phyloP scores from a whole-genome alignment of 2,329 filamentous ascomycete genomes.

The Fusarium sororula region DNA sequence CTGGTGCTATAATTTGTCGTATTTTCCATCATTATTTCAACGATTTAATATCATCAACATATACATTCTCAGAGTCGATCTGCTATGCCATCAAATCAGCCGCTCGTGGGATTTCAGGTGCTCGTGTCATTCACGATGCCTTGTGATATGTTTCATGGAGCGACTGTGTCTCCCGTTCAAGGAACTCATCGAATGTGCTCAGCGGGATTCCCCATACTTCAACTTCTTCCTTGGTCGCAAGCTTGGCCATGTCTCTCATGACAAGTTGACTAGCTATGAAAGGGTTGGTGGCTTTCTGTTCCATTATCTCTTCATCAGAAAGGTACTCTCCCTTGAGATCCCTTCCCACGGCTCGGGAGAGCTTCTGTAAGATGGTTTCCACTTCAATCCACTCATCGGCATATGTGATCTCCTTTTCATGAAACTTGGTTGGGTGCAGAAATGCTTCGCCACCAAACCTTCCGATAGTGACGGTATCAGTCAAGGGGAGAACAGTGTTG shows the following conservation, averaged over 20 bases:
- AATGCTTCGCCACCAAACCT: conserved; percentile 55
- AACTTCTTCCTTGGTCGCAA: conserved; percentile 49
- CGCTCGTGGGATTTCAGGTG: too few species aligned
- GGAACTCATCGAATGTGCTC: conserved; percentile 54
- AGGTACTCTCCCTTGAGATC: conserved; percentile 51
- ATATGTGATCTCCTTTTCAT: conserved; percentile 51
- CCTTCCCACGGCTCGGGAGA: conserved; percentile 48
- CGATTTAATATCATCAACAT: neutral
- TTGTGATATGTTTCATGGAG: conserved; percentile 44
- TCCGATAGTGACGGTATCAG: conserved; percentile 59
- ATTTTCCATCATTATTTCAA: neutral
- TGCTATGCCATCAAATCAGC: neutral
- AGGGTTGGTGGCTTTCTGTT: conserved; percentile 47
- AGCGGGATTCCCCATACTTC: conserved; percentile 52
- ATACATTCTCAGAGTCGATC: neutral
- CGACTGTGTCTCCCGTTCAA: conserved; percentile 51
- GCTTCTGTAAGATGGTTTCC: conserved; percentile 48
- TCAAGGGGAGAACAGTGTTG: conserved; percentile 52
- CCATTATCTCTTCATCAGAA: conserved; percentile 52
- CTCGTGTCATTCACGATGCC: neutral
- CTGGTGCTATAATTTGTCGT: neutral
- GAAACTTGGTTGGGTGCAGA: conserved; percentile 52
- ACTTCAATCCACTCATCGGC: conserved; percentile 52
- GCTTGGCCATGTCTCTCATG: conserved; percentile 47
- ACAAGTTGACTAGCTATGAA: conserved; percentile 51